phyloP scores from a whole-genome alignment of 164 flowering plant genomes.

The Liquidambar formosana region DNA sequence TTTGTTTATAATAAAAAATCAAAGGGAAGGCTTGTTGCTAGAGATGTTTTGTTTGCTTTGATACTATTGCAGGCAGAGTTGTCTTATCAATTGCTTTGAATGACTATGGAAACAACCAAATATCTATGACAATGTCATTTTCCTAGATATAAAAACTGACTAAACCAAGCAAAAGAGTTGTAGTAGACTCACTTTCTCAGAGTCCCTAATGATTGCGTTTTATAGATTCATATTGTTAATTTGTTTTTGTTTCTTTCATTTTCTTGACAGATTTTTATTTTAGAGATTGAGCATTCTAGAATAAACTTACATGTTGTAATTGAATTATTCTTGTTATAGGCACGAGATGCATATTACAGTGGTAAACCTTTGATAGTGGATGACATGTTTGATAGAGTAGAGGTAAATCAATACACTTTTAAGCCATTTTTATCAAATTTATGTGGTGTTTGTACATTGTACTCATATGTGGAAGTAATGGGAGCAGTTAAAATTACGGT shows the following conservation, averaged over 20 bases:
- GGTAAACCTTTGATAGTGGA: constrained; percentile 88
- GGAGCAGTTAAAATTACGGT: constrained; percentile 70
- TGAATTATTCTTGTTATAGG: constrained; percentile 38
- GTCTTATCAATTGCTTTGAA: too few relatives aligned
- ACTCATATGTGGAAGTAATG: background rate
- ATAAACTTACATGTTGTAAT: background rate
- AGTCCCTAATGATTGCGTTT: too few relatives aligned
- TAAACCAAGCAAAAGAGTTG: too few relatives aligned
- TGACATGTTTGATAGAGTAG: constrained; percentile 96
- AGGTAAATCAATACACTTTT: constrained; percentile 44
- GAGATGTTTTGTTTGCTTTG: too few relatives aligned
- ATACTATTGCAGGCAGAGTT: too few relatives aligned
- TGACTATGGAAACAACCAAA: too few relatives aligned
- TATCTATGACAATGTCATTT: too few relatives aligned
- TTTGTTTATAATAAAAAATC: too few relatives aligned
- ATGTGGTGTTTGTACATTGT: background rate
- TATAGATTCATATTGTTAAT: background rate
- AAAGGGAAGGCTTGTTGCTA: too few relatives aligned
- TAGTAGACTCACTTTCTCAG: too few relatives aligned
- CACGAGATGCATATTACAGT: constrained; percentile 86
- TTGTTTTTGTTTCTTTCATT: background rate
- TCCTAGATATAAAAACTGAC: too few relatives aligned
- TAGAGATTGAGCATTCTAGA: background rate
- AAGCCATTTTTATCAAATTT: background rate
- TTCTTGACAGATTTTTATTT: background rate